These are phyloP conservation scores for Ceratocystis diversiconidia DNA, from an alignment of 2,329 filamentous ascomycete species.

Conservation along the genomic window DNA sequence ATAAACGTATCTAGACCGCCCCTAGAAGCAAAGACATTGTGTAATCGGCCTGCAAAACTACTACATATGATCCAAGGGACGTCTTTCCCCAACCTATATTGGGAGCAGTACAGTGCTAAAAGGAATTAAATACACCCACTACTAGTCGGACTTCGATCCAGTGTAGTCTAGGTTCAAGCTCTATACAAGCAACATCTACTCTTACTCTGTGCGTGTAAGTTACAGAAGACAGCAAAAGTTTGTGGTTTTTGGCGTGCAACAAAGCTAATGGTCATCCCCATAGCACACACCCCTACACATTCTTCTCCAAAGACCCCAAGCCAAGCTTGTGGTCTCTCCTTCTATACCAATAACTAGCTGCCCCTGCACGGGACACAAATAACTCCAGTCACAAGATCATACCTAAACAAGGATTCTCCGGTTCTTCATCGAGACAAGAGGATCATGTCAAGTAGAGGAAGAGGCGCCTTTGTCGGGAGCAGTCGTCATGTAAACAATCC, in stretches of 20 bases:
- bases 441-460: not conserved
- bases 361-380: not conserved
- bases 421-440: not conserved
- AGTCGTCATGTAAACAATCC: not conserved
- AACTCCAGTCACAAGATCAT: not conserved
- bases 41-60: not conserved
- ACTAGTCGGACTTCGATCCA: too few species aligned
- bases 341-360: not conserved
- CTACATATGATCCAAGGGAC: not conserved
- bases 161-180: too few species aligned
- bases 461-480: not conserved
- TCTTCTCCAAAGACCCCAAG: not conserved
- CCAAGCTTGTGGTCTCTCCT: not conserved
- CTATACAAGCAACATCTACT: too few species aligned
- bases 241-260: not conserved
- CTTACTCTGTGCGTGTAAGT: not conserved
- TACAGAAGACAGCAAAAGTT: not conserved
- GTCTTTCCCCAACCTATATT: not conserved
- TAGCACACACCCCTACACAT: not conserved
- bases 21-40: not conserved
- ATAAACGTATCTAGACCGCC: not conserved
- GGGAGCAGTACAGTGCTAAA: too few species aligned
- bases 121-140: too few species aligned
- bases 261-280: not conserved
- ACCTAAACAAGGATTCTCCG: not conserved